Conservation (phyloP, 768 basidiomycete genomes). For the Rhodotorula toruloides region DNA sequence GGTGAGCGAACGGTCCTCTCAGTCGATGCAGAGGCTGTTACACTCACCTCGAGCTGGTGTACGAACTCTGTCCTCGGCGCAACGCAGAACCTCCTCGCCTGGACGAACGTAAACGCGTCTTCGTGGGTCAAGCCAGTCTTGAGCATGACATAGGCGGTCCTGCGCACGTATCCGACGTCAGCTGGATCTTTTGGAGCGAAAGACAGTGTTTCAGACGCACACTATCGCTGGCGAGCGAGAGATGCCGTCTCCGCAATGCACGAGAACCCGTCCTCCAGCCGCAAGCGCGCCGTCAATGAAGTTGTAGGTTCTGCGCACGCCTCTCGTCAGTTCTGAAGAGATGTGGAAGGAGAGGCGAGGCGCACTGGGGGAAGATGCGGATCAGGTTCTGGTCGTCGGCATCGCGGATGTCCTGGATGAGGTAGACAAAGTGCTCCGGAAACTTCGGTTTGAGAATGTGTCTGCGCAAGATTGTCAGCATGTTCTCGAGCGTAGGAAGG, state of each 20-base stretch:
- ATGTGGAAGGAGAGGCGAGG: background rate
- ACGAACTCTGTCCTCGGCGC: constrained; percentile 87
- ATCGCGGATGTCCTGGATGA: constrained; percentile 80
- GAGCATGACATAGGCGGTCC: constrained; percentile 43
- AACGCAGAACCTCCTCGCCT: constrained; percentile 73
- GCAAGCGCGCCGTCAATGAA: constrained; percentile 40
- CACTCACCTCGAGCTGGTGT: constrained; percentile 70
- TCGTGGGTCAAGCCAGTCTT: constrained; percentile 34
- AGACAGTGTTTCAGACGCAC: constrained; percentile 22
- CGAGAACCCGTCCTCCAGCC: constrained; percentile 35
- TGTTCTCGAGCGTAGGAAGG: background rate
- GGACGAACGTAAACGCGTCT: constrained; percentile 43
- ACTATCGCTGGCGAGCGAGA: constrained; percentile 42
- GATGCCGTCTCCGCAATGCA: constrained; percentile 44
- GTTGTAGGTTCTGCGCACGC: constrained; percentile 23
- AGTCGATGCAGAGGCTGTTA: too few relatives aligned
- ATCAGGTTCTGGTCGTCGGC: constrained; percentile 94
- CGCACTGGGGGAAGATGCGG: constrained; percentile 75
- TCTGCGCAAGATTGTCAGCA: constrained; percentile 2
- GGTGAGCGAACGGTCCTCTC: too few relatives aligned
- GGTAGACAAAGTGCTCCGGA: constrained; percentile 68
- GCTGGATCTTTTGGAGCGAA: background rate
- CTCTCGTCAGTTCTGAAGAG: background rate
- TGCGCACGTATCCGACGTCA: background rate
- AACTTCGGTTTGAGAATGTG: constrained; percentile 84